Evolutionary conservation across 306 rosid species (phyloP), one percentile per base, ranked within the genome.

Genomic region (Quercus aquifolioides): DNA sequence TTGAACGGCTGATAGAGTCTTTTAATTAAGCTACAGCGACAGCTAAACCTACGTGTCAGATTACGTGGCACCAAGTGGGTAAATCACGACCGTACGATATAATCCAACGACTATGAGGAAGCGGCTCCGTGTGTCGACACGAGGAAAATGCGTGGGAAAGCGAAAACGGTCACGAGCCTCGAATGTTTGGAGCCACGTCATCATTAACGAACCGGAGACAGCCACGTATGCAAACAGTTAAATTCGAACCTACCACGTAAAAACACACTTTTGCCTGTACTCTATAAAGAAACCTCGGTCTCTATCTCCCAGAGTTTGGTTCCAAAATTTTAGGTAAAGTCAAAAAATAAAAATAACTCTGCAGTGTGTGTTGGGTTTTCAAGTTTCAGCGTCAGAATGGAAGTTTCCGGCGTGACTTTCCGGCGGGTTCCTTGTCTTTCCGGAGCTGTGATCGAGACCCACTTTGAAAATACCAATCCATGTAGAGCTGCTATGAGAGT

Each of bases 361-460:
- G 10, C 43, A 1, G 10, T 49, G 17, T 11, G 54, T 49, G 54
- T 49, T 49, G 13, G 54, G 15, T 49, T 10, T 49, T 11, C 54
- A 21, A 20, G 14, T 69, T 55, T 52, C 78, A 51, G 23, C 71
- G 67, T 77, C 58, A 15, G 28, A 28, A 43, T 91, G 98, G 98
- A 92, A 81, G 87, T 85, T 28, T 89, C 92, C 67, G 94, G 97
- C 71, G 74, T 85, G 67, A 85, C 88, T 81, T 78, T 88, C 74
- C 85, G 89, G 26, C 88, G 77, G 19, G 64, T 82, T 1, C 54
- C 86, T 21, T 51, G 25, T 80, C 35, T 77, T 28, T 51, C 86
- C 76, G 82, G 81, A 14, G 55, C 7, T 20, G 75, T 76, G 7
- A 28, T 41, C 38, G 70, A 69, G 59, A 1, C 69, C 41, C 77